Evolutionary conservation across 2,329 filamentous ascomycete genomes (phyloP), one percentile per base, ranked within the genome.

Genomic region (Teratosphaeria pseudoeucalypti): DNA sequence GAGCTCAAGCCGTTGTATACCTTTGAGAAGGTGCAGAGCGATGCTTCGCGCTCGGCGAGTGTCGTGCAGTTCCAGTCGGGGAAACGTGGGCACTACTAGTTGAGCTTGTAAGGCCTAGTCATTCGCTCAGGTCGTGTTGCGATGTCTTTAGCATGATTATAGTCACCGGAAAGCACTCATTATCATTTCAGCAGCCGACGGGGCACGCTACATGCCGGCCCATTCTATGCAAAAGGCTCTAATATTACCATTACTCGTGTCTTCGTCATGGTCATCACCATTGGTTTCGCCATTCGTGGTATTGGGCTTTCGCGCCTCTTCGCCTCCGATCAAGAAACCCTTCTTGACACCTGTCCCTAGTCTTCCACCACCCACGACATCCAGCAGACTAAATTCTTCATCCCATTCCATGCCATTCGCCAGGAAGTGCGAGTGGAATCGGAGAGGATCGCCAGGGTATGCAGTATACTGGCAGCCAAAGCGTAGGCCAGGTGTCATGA

Each of bases 281-380:
- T 19, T 19, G 29, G 16, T 55, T 43, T 55, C 27, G 26, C 39
- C 56, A 19, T 26, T 32, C 12, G 34, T 19, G 14, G 47, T 23
- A 9, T 9, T 72, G 58, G 52, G 64, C 67, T 60, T 11, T 62
- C 57, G 26, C 66, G 73, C 69, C 58, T 81, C 76, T 66, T 82
- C 79, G 0, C 90, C 91, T 6, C 92, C 92, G 60, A 99, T 81
- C 58, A 99, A 77, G 68, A 91, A 96, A 0, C 90, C 89, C 75
- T 99, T 99, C 80, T 99, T 99, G 23, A 97, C 94, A 56, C 90
- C 90, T 2, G 94, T 97, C 0, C 92, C 94, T 63, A 99, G 74
- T 66, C 94, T 82, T 5, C 94, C 94, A 7, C 90, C 91, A 23
- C 86, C 88, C 16, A 97, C 87, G 14, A 99, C 78, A 65, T 96